Base-by-base conservation (phyloP, 2,329 filamentous ascomycete genomes). In the Talaromyces verruculosus region DNA sequence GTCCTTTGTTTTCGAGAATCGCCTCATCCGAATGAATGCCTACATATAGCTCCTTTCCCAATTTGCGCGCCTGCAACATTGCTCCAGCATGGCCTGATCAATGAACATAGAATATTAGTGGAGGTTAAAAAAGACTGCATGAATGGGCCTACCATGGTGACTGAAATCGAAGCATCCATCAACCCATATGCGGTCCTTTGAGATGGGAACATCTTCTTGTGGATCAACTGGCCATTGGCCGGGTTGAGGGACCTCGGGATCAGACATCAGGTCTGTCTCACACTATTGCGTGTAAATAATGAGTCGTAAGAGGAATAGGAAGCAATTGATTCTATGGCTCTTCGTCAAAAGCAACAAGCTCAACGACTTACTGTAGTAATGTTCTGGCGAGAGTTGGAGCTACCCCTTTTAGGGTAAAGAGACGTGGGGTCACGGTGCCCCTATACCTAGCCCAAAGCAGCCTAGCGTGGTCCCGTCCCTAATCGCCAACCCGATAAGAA, bases 101-200 rank as follows among this genome's bases (percentile, higher is more conserved):
- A 22, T 63, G 65, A 65, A 55, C 61, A 39, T 45, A 30, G 28
- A 28, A 6, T 53, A 64, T 67, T 63, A 64, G 60, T 63, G 30
- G 35, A 49, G 37, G 39, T 28, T 28, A 43, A 62, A 61, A 28
- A 43, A 62, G 51, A n/a, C 28, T 25, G 17, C 25, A 43, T 30
- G 28, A 61, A 51, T n/a, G 28, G 43, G 51, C 53, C 81, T 71
- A 92, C 91, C 95, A 78, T 98, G 95, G 78, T 99, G 95, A 81
- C 93, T 96, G 81, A 99, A 99, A 83, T 99, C 95, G 82, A 97
- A 99, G 84, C 95, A 99, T 69, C 95, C 95, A 78, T 99, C 95
- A 30, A 99, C 91, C 96, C 96, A 99, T 74, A 99, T 91, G 71
- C 94, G 89, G 72, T 91, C 88, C 65, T 89, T 84, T 30, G 79